Conservation (phyloP, 2,329 filamentous ascomycete genomes). For the Microcyclosporella mali region DNA sequence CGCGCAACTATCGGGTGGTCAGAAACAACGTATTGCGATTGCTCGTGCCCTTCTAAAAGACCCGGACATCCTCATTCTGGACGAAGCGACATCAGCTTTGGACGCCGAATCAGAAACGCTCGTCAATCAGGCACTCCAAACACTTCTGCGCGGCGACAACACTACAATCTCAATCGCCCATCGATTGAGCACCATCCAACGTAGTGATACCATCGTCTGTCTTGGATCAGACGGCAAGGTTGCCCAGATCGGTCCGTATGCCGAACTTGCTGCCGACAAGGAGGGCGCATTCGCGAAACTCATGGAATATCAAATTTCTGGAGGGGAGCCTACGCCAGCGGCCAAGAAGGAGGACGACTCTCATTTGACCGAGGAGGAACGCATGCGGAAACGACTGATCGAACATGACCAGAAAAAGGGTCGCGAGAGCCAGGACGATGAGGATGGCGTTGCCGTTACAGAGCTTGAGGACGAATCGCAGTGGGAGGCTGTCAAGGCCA, state of each 20-base stretch:
- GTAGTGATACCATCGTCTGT: constrained; percentile 90
- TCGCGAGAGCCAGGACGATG: constrained; percentile 28
- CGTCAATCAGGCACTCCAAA: constrained; percentile 81
- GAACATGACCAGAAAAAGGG: constrained; percentile 24
- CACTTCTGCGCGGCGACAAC: constrained; percentile 76
- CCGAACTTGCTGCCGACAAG: constrained; percentile 63
- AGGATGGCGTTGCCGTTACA: constrained; percentile 19
- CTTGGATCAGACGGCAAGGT: constrained; percentile 80
- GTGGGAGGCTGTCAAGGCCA: constrained; percentile 26
- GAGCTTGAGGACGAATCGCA: constrained; percentile 35
- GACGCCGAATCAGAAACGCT: constrained; percentile 96
- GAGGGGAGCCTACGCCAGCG: constrained; percentile 52
- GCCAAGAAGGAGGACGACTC: constrained; percentile 13
- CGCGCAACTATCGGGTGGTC: constrained; percentile 87
- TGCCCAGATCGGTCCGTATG: constrained; percentile 82
- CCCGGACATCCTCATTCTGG: constrained; percentile 91
- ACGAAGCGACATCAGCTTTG: constrained; percentile 89
- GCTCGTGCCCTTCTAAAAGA: constrained; percentile 90
- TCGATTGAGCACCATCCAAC: constrained; percentile 90
- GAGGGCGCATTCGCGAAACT: constrained; percentile 85
- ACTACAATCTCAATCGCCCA: constrained; percentile 98
- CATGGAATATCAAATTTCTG: constrained; percentile 98
- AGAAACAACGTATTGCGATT: constrained; percentile 97
- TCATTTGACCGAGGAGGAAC: constrained; percentile 35
- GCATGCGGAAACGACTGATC: constrained; percentile 42